A percentile compares a stretch with the other conserved stretches of the same genome.
Evolutionary conservation across 345 rosid genomes (phyloP).

Genomic region (Dimocarpus longan): DNA sequence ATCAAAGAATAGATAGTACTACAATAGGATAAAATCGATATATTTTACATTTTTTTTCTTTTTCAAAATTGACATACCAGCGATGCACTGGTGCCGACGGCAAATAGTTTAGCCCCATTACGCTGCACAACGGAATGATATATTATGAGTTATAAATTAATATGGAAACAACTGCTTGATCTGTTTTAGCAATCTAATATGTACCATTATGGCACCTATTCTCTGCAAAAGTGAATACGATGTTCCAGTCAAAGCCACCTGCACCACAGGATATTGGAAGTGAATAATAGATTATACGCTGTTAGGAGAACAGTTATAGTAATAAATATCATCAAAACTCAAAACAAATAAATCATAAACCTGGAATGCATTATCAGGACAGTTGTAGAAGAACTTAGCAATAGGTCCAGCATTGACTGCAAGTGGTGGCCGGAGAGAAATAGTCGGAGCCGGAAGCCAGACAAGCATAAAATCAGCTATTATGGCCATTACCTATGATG

Average conservation of each 20-base stretch:
- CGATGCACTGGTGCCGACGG: slow-evolving; percentile 58
- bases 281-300: neutral
- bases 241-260: slow-evolving; percentile 60
- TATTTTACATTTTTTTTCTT: neutral
- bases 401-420: slow-evolving; percentile 53
- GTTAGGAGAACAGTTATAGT: neutral
- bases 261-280: slow-evolving; percentile 16
- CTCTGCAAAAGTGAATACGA: slow-evolving; percentile 56
- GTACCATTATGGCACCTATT: slow-evolving; percentile 55
- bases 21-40: neutral
- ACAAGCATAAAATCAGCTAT: slow-evolving; percentile 90
- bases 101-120: slow-evolving; percentile 60
- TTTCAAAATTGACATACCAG: slow-evolving; percentile 38
- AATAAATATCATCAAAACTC: neutral
- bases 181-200: slow-evolving; percentile 8
- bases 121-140: slow-evolving; percentile 41
- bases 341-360: slow-evolving; percentile 18
- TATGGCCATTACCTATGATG: slow-evolving; percentile 68
- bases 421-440: slow-evolving; percentile 65
- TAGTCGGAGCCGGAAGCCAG: slow-evolving; percentile 78
- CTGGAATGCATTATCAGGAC: slow-evolving; percentile 78
- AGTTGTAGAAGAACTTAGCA: slow-evolving; percentile 63
- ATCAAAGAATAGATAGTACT: neutral
- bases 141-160: neutral
- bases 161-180: neutral